These are phyloP conservation scores for Daedaleopsis sinensis DNA, from an alignment of 768 basidiomycete genomes.

Conservation along the genomic window DNA sequence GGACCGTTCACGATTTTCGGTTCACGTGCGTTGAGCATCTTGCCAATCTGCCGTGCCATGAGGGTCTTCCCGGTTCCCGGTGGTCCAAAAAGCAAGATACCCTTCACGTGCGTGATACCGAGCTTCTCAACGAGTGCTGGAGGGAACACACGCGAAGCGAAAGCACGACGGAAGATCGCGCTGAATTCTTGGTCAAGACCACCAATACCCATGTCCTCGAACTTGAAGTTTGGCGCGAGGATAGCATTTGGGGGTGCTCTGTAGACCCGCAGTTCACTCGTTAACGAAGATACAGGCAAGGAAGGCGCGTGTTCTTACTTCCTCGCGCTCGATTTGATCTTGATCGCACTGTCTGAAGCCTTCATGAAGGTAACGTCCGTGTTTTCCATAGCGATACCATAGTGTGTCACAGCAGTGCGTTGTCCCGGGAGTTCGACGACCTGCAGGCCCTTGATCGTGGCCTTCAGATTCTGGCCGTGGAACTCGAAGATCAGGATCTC, in stretches of 20 bases:
- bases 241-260: slow-evolving; percentile 94
- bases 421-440: slow-evolving; percentile 64
- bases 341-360: slow-evolving; percentile 78
- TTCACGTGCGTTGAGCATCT: slow-evolving; percentile 97
- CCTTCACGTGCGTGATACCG: slow-evolving; percentile 98
- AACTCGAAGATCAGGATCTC: slow-evolving; percentile 85
- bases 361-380: slow-evolving; percentile 93
- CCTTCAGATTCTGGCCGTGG: slow-evolving; percentile 82
- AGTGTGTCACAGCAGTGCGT: slow-evolving; percentile 43
- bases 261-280: background rate
- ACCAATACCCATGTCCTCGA: slow-evolving; percentile 99
- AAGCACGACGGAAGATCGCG: slow-evolving; percentile 97
- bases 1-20: slow-evolving; percentile 99
- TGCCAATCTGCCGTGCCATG: slow-evolving; percentile 97
- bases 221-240: slow-evolving; percentile 97
- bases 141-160: slow-evolving; percentile 98
- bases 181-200: slow-evolving; percentile 94
- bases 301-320: slow-evolving; percentile 54
- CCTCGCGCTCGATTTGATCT: slow-evolving; percentile 89
- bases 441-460: slow-evolving; percentile 60
- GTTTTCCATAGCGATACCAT: slow-evolving; percentile 85
- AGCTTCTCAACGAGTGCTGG: slow-evolving; percentile 96
- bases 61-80: slow-evolving; percentile 99
- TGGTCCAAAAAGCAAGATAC: slow-evolving; percentile 95
- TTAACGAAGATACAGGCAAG: background rate